These are phyloP conservation scores for Medicago lupulina DNA, from an alignment of 306 rosid species.

Conservation along the genomic window DNA sequence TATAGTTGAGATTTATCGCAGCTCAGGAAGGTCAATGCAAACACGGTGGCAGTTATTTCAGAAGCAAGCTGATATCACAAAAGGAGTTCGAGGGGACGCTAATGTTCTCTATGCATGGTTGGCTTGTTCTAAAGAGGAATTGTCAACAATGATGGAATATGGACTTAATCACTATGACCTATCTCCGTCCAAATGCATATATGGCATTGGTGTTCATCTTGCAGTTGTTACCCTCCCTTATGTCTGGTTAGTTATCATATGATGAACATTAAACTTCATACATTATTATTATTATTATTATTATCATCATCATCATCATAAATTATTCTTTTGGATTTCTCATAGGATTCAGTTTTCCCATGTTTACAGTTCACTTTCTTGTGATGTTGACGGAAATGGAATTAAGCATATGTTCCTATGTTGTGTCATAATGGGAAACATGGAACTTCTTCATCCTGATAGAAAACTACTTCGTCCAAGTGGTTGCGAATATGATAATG, in stretches of 20 bases:
- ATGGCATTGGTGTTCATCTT: conserved; percentile 74
- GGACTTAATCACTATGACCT: conserved; percentile 72
- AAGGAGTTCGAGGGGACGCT: conserved; percentile 58
- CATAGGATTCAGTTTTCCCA: conserved; percentile 44
- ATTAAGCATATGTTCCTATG: conserved; percentile 67
- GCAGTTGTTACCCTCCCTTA: conserved; percentile 52
- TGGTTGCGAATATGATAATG: no score
- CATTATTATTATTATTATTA: conserved; percentile 24
- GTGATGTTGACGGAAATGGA: conserved; percentile 87
- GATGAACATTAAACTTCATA: neutral
- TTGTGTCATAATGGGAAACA: conserved; percentile 77
- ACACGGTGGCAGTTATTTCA: conserved; percentile 67
- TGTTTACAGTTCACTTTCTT: conserved; percentile 61
- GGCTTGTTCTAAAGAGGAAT: conserved; percentile 63
- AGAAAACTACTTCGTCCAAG: conserved; percentile 40
- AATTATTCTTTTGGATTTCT: neutral
- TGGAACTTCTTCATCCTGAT: conserved; percentile 68
- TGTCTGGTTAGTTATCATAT: conserved; percentile 56
- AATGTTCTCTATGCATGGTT: conserved; percentile 84
- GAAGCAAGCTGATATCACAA: conserved; percentile 76
- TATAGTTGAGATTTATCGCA: conserved; percentile 53
- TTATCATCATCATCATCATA: no score
- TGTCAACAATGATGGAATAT: conserved; percentile 55
- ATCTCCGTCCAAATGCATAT: conserved; percentile 49
- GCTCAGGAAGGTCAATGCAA: conserved; percentile 50